Conservation (phyloP, 257 asterid species). For the Primulina huaijiensis region DNA sequence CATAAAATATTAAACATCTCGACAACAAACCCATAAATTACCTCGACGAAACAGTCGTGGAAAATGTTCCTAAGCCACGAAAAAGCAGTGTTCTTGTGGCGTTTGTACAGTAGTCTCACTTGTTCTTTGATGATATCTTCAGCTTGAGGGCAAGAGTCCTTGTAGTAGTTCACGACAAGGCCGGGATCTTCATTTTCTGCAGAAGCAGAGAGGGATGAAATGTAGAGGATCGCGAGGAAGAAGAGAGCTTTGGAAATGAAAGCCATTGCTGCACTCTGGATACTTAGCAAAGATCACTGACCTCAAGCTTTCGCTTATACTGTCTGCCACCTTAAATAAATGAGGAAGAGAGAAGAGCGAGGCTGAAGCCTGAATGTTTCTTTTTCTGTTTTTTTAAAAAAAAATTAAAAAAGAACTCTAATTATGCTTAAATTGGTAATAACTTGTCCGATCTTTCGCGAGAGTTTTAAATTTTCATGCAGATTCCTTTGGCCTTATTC, state of each 20-base stretch:
- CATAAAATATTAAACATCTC: not conserved
- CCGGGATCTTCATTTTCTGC: conserved; percentile 51
- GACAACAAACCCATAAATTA: not conserved
- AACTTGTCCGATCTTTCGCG: too few relatives aligned
- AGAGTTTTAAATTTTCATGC: too few relatives aligned
- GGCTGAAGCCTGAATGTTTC: not conserved
- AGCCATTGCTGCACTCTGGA: conserved; percentile 29
- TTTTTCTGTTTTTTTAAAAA: not conserved
- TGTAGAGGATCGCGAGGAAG: conserved; percentile 37
- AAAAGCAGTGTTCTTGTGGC: conserved; percentile 98
- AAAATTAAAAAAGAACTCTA: too few relatives aligned
- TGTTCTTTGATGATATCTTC: conserved; percentile 89
- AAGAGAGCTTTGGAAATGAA: conserved; percentile 41
- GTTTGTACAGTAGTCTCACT: conserved; percentile 87
- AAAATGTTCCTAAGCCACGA: conserved; percentile 97
- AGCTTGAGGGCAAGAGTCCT: conserved; percentile 92
- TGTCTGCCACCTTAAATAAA: not conserved
- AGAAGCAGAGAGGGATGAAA: conserved; percentile 30
- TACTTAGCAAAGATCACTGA: not conserved
- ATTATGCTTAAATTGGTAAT: too few relatives aligned
- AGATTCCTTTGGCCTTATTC: too few relatives aligned
- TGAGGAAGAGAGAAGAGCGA: not conserved
- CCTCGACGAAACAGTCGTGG: conserved; percentile 98
- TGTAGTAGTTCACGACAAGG: conserved; percentile 69
- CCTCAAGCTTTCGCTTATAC: not conserved